Base-by-base conservation (phyloP, 176 grass and related monocot genomes). In the Aegilops umbellulata region DNA sequence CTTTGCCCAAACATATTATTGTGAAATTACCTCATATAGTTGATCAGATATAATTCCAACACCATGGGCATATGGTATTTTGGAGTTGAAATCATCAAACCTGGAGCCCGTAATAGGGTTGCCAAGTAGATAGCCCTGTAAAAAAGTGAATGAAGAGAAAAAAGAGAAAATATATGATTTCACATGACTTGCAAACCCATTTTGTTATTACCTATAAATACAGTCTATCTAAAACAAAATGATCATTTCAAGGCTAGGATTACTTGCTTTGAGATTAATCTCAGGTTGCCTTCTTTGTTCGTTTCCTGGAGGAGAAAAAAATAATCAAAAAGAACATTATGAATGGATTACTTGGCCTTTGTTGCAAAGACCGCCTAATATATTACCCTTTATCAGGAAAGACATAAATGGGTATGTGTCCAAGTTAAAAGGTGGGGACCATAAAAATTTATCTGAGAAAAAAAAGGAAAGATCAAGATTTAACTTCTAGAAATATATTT, bases 41-140 rank as follows among this genome's bases (percentile, higher is more conserved):
- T 87, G 84, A 85, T 93, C 85, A 23, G 91, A 93, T 85, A 93
- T 93, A 29, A 93, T 87, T 67, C 91, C 88, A 34, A 93, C 20
- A 8, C 88, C 80, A 84, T 93, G 85, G 74, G 84, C 57, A 90
- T 72, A 85, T 32, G 72, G 69, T 10, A 84, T 30, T 44, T 5
- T 36, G 53, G 31, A 73, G 77, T 70, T 81, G 34, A 39, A 70
- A 1, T 15, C 4, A 79, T 88, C 88, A 69, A 60, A 19, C 2
- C 34, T 36, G 14, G 53, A 32, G 2, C 57, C 85, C 63, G 91
- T 88, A 6, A 51, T 26, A 16, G 91, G 85, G 75, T 87, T 93
- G 60, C 91, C 88, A 88, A 93, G 31, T 13, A 90, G 19, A 77
- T 93, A 93, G 41, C 87, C 90, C 80, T 89, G 41, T 32, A 84